Evolutionary conservation across 2,329 filamentous ascomycete genomes (phyloP).

Genomic region (Nemania sp.): DNA sequence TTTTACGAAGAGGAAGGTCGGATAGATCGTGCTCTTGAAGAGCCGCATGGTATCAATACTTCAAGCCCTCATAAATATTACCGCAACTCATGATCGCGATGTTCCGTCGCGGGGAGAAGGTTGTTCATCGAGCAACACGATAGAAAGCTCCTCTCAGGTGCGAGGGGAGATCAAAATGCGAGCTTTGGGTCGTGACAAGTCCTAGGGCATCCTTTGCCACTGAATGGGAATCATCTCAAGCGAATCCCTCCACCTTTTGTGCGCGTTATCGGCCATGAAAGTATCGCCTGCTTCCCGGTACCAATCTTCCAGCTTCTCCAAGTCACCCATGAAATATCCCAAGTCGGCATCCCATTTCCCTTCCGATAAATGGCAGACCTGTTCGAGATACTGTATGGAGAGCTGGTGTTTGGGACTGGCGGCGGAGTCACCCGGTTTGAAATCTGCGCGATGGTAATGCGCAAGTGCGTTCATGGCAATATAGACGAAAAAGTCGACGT

Average conservation of each 20-base stretch:
- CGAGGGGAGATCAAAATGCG: not conserved
- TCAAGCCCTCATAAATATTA: not conserved
- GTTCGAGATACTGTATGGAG: conserved; percentile 33
- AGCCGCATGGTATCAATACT: not conserved
- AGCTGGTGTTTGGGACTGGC: conserved; percentile 26
- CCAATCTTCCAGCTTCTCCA: conserved; percentile 36
- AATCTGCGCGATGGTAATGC: conserved; percentile 33
- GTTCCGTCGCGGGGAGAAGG: not conserved
- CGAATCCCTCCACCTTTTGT: conserved; percentile 30
- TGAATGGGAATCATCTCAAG: conserved; percentile 34
- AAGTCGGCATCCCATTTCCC: conserved; percentile 37
- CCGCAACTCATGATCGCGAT: not conserved
- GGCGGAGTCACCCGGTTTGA: conserved; percentile 23
- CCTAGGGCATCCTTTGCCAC: conserved; percentile 29
- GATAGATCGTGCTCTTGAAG: too few species aligned
- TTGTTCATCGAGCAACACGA: not conserved
- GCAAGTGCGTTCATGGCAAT: conserved; percentile 34
- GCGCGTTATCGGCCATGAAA: conserved; percentile 27
- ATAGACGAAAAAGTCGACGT: conserved; percentile 36
- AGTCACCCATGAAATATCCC: conserved; percentile 36
- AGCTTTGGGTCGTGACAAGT: conserved; percentile 4
- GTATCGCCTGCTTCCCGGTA: conserved; percentile 35
- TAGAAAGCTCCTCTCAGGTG: not conserved
- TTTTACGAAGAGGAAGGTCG: too few species aligned
- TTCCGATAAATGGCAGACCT: conserved; percentile 33